Percentiles rank a stretch among this genome's conserved stretches.
Evolutionary conservation across 495 filamentous ascomycete genomes (phyloP).

Genomic region (Xylaria longipes): DNA sequence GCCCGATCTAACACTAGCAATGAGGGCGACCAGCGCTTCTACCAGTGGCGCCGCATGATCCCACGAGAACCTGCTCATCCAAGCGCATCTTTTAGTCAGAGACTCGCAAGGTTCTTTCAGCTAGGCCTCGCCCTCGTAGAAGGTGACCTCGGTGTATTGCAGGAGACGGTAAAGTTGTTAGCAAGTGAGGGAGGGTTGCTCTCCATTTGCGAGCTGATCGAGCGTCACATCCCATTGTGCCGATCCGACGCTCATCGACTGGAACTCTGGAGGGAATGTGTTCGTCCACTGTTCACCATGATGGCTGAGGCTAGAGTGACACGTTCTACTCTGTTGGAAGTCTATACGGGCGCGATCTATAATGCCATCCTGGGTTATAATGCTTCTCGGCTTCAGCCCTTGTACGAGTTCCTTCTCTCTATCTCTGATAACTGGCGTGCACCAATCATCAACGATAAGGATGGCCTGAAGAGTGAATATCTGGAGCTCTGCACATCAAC

Average conservation of each 20-base stretch:
- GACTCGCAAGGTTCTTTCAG: conserved; percentile 25
- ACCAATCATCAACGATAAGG: neutral
- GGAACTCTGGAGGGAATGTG: conserved; percentile 24
- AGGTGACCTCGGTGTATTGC: conserved; percentile 16
- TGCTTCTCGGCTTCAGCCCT: conserved; percentile 20
- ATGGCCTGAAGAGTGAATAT: conserved; percentile 24
- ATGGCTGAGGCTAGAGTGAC: conserved; percentile 26
- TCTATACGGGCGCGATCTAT: conserved; percentile 26
- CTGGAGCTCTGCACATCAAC: conserved; percentile 36
- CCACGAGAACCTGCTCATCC: neutral
- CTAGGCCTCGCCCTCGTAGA: conserved; percentile 21
- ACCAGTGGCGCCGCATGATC: conserved; percentile 8
- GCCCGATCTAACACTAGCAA: neutral
- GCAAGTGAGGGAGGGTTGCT: conserved; percentile 22
- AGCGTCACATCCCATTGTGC: conserved; percentile 18
- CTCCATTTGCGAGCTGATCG: conserved; percentile 26
- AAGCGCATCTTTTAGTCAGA: neutral
- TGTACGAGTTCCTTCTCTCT: conserved; percentile 30
- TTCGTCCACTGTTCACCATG: conserved; percentile 28
- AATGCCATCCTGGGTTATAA: conserved; percentile 24
- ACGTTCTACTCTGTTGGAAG: conserved; percentile 27
- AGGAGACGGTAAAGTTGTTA: conserved; percentile 23
- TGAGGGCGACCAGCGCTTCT: neutral
- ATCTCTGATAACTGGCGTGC: neutral
- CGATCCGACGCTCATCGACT: conserved; percentile 1